These are phyloP conservation scores for Adiantum capillusveneris DNA, from an alignment of 75 land plant species.

Conservation along the genomic window DNA sequence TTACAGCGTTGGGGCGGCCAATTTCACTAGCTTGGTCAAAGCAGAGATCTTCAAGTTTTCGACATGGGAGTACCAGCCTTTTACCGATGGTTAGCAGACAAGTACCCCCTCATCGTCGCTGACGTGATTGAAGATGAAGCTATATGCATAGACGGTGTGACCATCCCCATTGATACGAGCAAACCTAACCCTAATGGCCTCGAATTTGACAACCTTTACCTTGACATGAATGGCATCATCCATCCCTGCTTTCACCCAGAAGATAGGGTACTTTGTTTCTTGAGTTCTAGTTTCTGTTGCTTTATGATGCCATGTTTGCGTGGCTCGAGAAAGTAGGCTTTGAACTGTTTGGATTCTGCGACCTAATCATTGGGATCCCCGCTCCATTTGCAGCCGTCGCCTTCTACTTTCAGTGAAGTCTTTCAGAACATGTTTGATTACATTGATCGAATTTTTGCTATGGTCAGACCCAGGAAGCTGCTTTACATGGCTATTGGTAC, in stretches of 20 bases:
- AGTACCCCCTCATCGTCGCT: conserved; percentile 49
- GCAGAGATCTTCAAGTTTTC: too few relatives aligned
- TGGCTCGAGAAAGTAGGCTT: background rate
- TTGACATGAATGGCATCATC: conserved; percentile 66
- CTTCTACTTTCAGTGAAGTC: conserved; percentile 74
- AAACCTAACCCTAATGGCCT: conserved; percentile 49
- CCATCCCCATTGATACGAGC: conserved; percentile 28
- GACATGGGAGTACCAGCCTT: conserved; percentile 70
- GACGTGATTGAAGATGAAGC: conserved; percentile 48
- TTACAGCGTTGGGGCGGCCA: too few relatives aligned
- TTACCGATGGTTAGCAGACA: conserved; percentile 63
- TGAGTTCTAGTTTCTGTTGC: background rate
- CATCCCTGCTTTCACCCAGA: conserved; percentile 82
- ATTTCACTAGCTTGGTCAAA: too few relatives aligned
- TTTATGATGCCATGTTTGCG: too few relatives aligned
- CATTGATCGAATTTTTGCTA: conserved; percentile 64
- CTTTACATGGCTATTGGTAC: conserved; percentile 86
- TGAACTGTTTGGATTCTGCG: background rate
- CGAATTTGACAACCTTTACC: conserved; percentile 66
- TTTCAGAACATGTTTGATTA: conserved; percentile 71
- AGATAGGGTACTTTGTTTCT: conserved; percentile 24
- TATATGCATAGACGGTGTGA: conserved; percentile 11
- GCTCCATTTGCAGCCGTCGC: conserved; percentile 71
- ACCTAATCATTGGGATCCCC: too few relatives aligned
- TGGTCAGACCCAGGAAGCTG: conserved; percentile 85